These are phyloP conservation scores for Podospora anserina DNA, from an alignment of 495 filamentous ascomycete genomes.

Conservation along the genomic window DNA sequence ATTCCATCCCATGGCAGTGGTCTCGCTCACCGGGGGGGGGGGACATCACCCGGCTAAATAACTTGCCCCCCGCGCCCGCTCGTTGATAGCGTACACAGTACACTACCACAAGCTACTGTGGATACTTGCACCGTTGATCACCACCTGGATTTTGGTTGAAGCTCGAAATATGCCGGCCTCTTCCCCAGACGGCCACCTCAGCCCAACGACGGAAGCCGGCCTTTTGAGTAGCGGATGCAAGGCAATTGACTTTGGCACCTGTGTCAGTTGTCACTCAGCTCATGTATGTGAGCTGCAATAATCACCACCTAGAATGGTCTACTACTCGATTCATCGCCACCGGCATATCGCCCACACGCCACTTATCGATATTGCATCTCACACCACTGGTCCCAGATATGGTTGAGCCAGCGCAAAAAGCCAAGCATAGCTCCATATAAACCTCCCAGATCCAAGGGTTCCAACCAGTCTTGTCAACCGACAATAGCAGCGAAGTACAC, in stretches of 20 bases:
- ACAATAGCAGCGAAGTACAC: slow-evolving; percentile 1
- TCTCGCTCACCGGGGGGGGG: slow-evolving; percentile 14
- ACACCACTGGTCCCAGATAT: background rate
- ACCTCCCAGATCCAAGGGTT: background rate
- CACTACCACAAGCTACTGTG: background rate
- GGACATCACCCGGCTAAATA: slow-evolving; percentile 24
- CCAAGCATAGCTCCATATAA: background rate
- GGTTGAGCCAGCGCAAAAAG: background rate
- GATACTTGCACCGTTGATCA: background rate
- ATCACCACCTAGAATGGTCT: background rate
- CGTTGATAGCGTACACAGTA: background rate
- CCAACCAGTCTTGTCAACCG: background rate
- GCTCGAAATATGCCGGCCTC: background rate
- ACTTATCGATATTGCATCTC: background rate
- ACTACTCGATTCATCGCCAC: background rate
- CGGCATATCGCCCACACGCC: background rate
- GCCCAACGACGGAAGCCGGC: background rate
- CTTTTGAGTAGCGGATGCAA: background rate
- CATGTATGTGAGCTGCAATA: background rate
- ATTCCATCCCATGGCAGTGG: slow-evolving; percentile 20
- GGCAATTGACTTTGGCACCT: background rate
- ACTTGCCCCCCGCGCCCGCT: background rate
- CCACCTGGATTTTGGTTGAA: background rate
- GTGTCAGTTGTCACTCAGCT: background rate
- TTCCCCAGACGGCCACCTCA: background rate